These are phyloP conservation scores for Leptodontidium sp. DNA, from an alignment of 2,329 filamentous ascomycete genomes.

Conservation along the genomic window DNA sequence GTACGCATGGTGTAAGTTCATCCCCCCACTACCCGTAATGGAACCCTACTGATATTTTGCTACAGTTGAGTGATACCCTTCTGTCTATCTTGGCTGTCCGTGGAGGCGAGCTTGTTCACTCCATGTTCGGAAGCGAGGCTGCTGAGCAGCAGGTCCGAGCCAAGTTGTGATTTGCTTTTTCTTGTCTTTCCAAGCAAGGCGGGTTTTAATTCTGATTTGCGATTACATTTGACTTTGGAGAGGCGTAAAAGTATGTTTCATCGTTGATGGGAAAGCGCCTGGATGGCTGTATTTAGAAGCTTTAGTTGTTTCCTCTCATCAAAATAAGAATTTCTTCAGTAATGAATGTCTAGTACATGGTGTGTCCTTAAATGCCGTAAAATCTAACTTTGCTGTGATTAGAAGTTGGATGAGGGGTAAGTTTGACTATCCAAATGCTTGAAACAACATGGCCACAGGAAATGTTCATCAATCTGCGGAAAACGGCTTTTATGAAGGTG, in stretches of 20 bases:
- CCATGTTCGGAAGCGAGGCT: conserved; percentile 66
- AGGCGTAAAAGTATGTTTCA: conserved; percentile 8
- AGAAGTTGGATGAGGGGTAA: too few relatives aligned
- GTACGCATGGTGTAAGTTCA: conserved; percentile 85
- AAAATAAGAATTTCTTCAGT: conserved; percentile 2
- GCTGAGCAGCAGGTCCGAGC: conserved; percentile 14
- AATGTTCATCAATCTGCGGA: too few relatives aligned
- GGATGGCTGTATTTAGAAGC: not conserved
- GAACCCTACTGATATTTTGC: not conserved
- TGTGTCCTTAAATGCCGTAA: too few relatives aligned
- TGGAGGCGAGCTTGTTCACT: conserved; percentile 79
- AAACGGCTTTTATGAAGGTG: too few relatives aligned
- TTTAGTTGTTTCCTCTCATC: not conserved
- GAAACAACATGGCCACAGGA: too few relatives aligned
- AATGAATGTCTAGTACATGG: too few relatives aligned
- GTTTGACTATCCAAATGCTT: too few relatives aligned
- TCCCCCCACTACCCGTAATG: conserved; percentile 2
- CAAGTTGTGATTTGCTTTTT: conserved; percentile 17
- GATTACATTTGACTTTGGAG: not conserved
- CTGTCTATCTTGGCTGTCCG: conserved; percentile 80
- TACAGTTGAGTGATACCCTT: conserved; percentile 79
- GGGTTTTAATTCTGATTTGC: not conserved
- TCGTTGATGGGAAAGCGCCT: not conserved
- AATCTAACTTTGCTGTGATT: too few relatives aligned
- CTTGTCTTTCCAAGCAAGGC: not conserved